Evolutionary conservation across 1,284 basidiomycete genomes (phyloP).

Genomic region (Ceratobasidium papillatum): DNA sequence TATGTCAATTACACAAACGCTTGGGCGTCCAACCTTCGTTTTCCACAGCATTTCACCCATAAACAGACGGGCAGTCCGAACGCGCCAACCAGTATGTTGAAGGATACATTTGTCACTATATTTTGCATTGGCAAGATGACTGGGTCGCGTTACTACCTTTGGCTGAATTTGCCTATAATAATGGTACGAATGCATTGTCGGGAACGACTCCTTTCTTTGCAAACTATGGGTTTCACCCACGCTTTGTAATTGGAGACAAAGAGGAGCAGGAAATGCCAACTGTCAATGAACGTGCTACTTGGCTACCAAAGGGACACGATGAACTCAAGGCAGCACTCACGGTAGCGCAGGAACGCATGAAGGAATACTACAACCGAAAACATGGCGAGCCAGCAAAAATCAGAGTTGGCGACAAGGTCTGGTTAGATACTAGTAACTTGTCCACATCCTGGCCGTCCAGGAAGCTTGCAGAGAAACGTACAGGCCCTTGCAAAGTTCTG

Average conservation of each 20-base stretch:
- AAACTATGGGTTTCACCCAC: conserved; percentile 47
- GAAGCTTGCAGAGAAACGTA: too few relatives aligned
- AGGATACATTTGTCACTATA: conserved; percentile 45
- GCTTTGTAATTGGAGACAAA: background rate
- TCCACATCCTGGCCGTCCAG: too few relatives aligned
- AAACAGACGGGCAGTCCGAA: conserved; percentile 53
- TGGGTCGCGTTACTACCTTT: conserved; percentile 45
- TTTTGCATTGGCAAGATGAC: conserved; percentile 43
- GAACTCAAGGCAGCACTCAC: conserved; percentile 17
- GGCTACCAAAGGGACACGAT: conserved; percentile 1
- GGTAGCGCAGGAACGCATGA: conserved; percentile 17
- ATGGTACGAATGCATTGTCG: too few relatives aligned
- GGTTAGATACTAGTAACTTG: too few relatives aligned
- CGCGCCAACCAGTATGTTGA: conserved; percentile 50
- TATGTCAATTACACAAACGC: conserved; percentile 39
- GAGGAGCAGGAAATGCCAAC: background rate
- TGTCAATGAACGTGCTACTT: background rate
- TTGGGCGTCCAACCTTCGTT: conserved; percentile 43
- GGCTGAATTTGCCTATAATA: conserved; percentile 46
- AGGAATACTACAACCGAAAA: background rate
- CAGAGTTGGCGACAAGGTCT: too few relatives aligned
- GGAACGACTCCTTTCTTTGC: conserved; percentile 48
- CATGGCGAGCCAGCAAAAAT: conserved; percentile 1
- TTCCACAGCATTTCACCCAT: conserved; percentile 51
- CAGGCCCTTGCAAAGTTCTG: too few relatives aligned